These are phyloP conservation scores for Tritrichomonas musculus DNA, from an alignment of 208 protist genomes.

Conservation along the genomic window DNA sequence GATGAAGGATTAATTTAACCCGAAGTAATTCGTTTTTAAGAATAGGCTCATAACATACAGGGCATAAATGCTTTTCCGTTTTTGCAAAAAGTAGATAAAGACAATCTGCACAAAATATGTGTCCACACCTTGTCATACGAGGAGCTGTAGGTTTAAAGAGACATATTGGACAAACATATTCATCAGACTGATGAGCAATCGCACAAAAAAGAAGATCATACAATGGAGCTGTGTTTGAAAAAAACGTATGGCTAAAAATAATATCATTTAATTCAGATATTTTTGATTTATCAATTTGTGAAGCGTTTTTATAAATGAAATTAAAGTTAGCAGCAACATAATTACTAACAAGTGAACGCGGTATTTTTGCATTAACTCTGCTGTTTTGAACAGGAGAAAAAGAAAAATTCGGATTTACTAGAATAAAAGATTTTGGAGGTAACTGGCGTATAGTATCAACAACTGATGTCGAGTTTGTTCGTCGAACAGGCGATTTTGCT, in stretches of 20 bases:
- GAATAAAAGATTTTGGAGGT: no score
- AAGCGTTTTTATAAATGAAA: background rate
- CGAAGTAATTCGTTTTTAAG: background rate
- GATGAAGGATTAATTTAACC: background rate
- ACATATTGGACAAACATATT: slow-evolving; percentile 20
- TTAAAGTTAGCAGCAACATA: background rate
- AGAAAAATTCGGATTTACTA: no score
- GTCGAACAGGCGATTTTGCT: no score
- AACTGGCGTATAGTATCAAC: no score
- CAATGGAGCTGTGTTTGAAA: background rate
- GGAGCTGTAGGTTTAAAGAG: background rate
- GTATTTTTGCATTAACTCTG: no score
- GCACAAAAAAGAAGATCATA: background rate
- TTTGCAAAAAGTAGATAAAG: background rate
- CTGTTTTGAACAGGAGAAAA: no score
- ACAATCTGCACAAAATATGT: slow-evolving; percentile 8
- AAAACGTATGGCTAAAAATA: slow-evolving; percentile 25
- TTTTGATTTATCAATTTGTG: background rate
- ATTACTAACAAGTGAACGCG: no score
- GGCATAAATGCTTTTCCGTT: background rate
- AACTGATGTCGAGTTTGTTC: no score
- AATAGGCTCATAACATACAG: background rate
- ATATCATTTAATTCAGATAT: background rate
- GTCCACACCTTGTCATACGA: background rate
- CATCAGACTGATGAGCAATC: background rate